phyloP scores from a whole-genome alignment of 768 basidiomycete species.

The Leccinum barrowsii region DNA sequence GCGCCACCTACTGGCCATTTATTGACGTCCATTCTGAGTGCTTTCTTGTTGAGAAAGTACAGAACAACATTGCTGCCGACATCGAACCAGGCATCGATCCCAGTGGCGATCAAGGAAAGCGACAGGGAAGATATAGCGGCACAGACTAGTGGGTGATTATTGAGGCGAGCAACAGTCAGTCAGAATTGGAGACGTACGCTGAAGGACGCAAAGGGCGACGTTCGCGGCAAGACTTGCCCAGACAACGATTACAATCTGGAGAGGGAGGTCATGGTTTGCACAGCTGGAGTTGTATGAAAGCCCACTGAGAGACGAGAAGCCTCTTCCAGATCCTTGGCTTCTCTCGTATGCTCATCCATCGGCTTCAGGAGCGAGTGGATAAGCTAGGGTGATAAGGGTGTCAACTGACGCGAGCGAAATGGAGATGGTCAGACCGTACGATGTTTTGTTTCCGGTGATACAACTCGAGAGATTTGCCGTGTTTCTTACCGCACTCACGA shows the following conservation, averaged over 20 bases:
- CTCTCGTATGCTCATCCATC: conserved; percentile 73
- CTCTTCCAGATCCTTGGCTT: conserved; percentile 70
- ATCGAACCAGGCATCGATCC: conserved; percentile 84
- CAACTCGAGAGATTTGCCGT: too few species aligned
- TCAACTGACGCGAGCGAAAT: too few species aligned
- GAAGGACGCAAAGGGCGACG: conserved; percentile 66
- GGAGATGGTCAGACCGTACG: too few species aligned
- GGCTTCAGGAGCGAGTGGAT: conserved; percentile 86
- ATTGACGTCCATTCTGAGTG: conserved; percentile 64
- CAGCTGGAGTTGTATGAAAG: neutral
- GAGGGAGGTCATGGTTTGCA: neutral
- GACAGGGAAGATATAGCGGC: conserved; percentile 84
- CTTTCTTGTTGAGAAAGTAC: conserved; percentile 74
- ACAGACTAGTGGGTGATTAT: conserved; percentile 56
- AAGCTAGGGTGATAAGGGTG: conserved; percentile 44
- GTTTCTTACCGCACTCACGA: neutral
- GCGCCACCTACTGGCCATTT: conserved; percentile 93
- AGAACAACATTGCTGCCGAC: conserved; percentile 79
- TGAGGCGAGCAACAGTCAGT: neutral
- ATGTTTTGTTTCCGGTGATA: too few species aligned
- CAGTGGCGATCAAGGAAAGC: conserved; percentile 84
- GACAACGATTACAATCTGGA: conserved; percentile 82
- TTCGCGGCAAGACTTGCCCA: conserved; percentile 80
- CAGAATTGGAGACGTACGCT: conserved; percentile 40
- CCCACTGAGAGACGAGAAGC: conserved; percentile 63